These are phyloP conservation scores for Triticum turgidum DNA, from an alignment of 176 grass and related monocot species.

Conservation along the genomic window DNA sequence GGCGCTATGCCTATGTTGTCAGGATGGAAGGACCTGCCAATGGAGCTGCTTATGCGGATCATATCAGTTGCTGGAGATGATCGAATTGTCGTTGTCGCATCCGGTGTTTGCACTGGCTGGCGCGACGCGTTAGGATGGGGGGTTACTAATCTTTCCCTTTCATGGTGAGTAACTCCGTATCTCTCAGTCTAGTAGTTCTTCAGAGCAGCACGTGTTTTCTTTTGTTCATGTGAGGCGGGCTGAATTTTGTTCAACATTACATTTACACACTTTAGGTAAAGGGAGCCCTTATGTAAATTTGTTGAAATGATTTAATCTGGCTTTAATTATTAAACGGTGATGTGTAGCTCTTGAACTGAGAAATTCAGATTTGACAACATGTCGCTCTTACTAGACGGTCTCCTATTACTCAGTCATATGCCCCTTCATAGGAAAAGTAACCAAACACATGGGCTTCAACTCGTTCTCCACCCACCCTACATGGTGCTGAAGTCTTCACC, in stretches of 20 bases:
- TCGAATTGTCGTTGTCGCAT: slow-evolving; percentile 63
- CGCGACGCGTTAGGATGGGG: slow-evolving; percentile 70
- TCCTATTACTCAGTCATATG: slow-evolving; percentile 8
- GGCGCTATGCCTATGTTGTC: slow-evolving; percentile 34
- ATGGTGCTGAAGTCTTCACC: not conserved
- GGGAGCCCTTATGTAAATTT: not conserved
- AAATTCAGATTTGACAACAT: not conserved
- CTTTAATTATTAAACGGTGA: not conserved
- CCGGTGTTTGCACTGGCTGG: slow-evolving; percentile 93
- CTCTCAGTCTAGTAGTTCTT: not conserved
- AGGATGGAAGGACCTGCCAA: slow-evolving; percentile 97
- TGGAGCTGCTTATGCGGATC: slow-evolving; percentile 84
- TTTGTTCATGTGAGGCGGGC: not conserved
- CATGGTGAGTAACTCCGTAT: slow-evolving; percentile 48
- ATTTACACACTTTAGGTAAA: not conserved
- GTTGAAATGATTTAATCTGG: not conserved
- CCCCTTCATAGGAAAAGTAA: not conserved
- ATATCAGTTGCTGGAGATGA: slow-evolving; percentile 55
- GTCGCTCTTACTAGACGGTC: not conserved
- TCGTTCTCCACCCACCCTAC: not conserved
- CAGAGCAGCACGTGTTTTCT: not conserved
- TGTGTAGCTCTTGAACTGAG: not conserved
- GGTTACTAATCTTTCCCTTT: slow-evolving; percentile 65
- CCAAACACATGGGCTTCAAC: not conserved
- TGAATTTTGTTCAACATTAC: not conserved